phyloP scores from a whole-genome alignment of 306 rosid species.

The Ochetophila trinervis region DNA sequence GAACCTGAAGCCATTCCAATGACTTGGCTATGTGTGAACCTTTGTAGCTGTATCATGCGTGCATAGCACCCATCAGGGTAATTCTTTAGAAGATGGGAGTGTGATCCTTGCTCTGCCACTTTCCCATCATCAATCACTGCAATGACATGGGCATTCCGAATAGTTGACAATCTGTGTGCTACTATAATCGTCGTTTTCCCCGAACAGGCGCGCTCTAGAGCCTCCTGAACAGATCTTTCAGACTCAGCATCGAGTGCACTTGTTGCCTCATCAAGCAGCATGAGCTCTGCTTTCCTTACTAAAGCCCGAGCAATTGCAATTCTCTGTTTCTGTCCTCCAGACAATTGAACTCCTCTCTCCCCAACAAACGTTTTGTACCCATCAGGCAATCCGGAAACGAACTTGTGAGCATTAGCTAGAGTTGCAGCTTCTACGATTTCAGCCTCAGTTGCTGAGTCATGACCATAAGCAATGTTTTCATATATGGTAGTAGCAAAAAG shows the following conservation, averaged over 20 bases:
- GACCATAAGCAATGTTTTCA: conserved; percentile 94
- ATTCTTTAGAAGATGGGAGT: conserved; percentile 88
- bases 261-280: conserved; percentile 96
- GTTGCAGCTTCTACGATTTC: conserved; percentile 94
- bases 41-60: conserved; percentile 87
- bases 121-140: conserved; percentile 98
- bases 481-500: conserved; percentile 79
- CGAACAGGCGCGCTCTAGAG: conserved; percentile 75
- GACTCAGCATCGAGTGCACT: conserved; percentile 98
- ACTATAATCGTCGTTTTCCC: conserved; percentile 94
- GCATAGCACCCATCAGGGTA: conserved; percentile 84
- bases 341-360: conserved; percentile 88
- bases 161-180: conserved; percentile 84
- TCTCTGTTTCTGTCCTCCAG: conserved; percentile 96
- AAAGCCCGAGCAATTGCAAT: conserved; percentile 90
- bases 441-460: conserved; percentile 78
- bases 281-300: conserved; percentile 79
- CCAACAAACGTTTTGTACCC: conserved; percentile 93
- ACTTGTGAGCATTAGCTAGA: conserved; percentile 87
- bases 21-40: conserved; percentile 75
- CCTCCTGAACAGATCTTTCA: conserved; percentile 93
- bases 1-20: conserved; percentile 89
- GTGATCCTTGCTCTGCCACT: conserved; percentile 97
- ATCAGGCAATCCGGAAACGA: conserved; percentile 73
- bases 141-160: conserved; percentile 75